These are phyloP conservation scores for Yarrowia divulgata DNA, from an alignment of 805 yeast species.

Conservation along the genomic window DNA sequence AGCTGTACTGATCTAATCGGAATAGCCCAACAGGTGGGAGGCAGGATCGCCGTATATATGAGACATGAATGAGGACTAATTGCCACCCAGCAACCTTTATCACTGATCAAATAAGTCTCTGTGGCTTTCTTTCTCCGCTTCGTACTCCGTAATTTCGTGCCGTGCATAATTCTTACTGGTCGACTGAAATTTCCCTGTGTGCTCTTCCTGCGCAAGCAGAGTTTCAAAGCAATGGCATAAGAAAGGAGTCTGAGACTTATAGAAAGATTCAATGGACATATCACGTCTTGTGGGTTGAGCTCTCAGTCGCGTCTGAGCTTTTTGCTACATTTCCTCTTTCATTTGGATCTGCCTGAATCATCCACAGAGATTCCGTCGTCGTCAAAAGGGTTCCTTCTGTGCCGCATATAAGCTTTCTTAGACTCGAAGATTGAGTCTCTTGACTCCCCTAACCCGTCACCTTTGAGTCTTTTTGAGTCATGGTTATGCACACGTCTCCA, in stretches of 20 bases:
- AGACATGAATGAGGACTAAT: no score
- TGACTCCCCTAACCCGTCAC: conserved; percentile 23
- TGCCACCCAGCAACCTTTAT: no score
- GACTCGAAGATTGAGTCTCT: conserved; percentile 28
- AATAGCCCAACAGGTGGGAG: no score
- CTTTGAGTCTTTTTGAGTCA: conserved; percentile 39
- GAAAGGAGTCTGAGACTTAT: no score
- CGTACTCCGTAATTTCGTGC: conserved; percentile 1
- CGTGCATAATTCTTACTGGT: conserved; percentile 16
- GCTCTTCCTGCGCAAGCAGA: conserved; percentile 5
- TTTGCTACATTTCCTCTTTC: neutral
- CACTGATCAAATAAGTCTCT: neutral
- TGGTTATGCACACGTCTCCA: conserved; percentile 26
- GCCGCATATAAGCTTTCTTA: neutral
- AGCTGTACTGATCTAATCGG: no score
- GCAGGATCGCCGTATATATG: no score
- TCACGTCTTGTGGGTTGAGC: no score
- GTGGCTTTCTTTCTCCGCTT: neutral
- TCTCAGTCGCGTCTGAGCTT: no score
- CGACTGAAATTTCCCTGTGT: neutral
- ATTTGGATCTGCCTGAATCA: no score
- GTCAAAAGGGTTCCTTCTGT: neutral
- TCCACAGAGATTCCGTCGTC: neutral
- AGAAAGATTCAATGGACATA: no score
- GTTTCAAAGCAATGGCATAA: conserved; percentile 9